Evolutionary conservation across 441 rosid species (phyloP).

Genomic region (Pelargonium cotyledonis): DNA sequence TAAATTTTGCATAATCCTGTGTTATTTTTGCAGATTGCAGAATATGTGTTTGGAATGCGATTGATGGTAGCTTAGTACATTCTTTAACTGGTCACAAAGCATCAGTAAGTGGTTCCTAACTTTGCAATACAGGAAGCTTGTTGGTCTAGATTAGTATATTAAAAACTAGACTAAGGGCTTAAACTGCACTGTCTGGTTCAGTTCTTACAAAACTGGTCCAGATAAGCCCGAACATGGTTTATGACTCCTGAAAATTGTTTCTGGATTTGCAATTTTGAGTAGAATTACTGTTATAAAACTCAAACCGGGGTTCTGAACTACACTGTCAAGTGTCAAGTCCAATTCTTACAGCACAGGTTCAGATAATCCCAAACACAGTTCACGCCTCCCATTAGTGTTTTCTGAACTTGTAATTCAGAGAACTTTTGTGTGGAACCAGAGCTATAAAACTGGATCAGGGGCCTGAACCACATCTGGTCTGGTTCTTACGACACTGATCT

Average conservation of each 20-base stretch:
- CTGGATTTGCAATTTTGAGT: too few relatives aligned
- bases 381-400: background rate
- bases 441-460: background rate
- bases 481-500: background rate
- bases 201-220: background rate
- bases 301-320: too few relatives aligned
- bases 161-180: background rate
- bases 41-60: slow-evolving; percentile 99
- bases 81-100: slow-evolving; percentile 92
- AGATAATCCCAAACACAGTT: background rate
- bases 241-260: background rate
- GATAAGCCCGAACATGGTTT: background rate
- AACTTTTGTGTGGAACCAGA: too few relatives aligned
- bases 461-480: slow-evolving; percentile 3
- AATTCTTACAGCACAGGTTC: too few relatives aligned
- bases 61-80: slow-evolving; percentile 96
- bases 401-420: too few relatives aligned
- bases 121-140: background rate
- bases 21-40: slow-evolving; percentile 76
- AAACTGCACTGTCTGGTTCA: background rate
- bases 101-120: slow-evolving; percentile 56
- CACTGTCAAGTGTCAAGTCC: too few relatives aligned
- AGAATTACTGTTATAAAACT: too few relatives aligned
- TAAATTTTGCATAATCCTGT: slow-evolving; percentile 11
- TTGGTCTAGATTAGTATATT: background rate